Base-by-base conservation (phyloP, 2,329 filamentous ascomycete species). In the Aspergillus eucalypticola region DNA sequence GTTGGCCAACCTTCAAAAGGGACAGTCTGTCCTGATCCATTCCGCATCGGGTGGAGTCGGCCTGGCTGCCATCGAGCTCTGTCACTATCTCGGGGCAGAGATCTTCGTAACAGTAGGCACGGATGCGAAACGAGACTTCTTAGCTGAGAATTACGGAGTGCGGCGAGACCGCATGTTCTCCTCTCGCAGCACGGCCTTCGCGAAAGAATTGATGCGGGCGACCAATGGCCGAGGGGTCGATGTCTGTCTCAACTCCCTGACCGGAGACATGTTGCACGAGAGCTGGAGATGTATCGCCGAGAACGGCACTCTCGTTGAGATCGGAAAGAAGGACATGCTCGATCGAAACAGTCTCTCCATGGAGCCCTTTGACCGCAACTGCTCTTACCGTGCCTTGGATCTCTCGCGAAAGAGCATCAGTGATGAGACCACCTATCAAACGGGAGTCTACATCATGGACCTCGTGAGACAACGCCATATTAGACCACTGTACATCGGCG, bases 21-120 rank as follows among this genome's bases (percentile, higher is more conserved):
- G 21, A 3, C 11, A 46, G 54, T 56, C 27, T 63, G 48, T 35
- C 42, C 39, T 2, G 59, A 62, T 29, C 39, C 21, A 17, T 52
- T 72, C 74, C 73, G 42, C 42, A 10, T 11, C 42, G n/a, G 42
- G 42, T 21, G 42, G 42, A 5, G 42, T 46, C 15, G 42, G 42
- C 8, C 4, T 21, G 10, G 42, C 42, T 10, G 6, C n/a, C 17
- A 46, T 46, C 7, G 21, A 23, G 21, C 21, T 23, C 21, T 23
- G 21, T 23, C 21, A 23, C 21, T 23, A 23, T 23, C 21, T 23
- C 21, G 21, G 21, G 21, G 21, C 21, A 23, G 21, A 46, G 21
- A 23, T 46, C 17, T 46, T 13, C 11, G 42, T 17, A 15, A 23
- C 42, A 4, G 42, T 19, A 10, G 42, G 42, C 10, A 8, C 15